Conservation (phyloP, 495 filamentous ascomycete species). For the Penicillium roqueforti region DNA sequence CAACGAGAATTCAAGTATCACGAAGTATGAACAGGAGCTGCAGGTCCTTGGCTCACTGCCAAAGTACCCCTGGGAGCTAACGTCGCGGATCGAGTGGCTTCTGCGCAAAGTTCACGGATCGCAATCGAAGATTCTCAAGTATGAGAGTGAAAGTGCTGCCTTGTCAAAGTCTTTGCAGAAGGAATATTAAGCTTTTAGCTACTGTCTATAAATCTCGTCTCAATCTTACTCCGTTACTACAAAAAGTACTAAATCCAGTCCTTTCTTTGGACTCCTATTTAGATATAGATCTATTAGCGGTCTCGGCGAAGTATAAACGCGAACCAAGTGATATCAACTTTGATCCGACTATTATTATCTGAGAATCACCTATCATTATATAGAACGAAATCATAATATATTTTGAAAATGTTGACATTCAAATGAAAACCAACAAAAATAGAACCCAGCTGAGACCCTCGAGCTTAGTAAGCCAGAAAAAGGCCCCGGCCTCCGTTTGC, state of each 20-base stretch:
- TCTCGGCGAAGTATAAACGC: neutral
- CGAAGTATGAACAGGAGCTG: conserved; percentile 77
- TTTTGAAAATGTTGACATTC: neutral
- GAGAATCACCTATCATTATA: neutral
- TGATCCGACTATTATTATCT: neutral
- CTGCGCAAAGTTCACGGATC: conserved; percentile 63
- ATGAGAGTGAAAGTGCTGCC: conserved; percentile 64
- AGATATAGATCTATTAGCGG: neutral
- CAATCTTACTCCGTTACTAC: neutral
- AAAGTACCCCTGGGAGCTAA: conserved; percentile 58
- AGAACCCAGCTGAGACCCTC: neutral
- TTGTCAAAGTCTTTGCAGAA: conserved; percentile 58
- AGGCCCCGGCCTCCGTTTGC: neutral
- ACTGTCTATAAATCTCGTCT: neutral
- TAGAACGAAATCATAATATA: neutral
- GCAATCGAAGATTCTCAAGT: conserved; percentile 71
- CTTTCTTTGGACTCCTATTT: neutral
- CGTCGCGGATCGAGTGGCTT: conserved; percentile 62
- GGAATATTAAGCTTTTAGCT: conserved; percentile 19
- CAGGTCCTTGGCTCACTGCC: conserved; percentile 57
- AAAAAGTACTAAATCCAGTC: neutral
- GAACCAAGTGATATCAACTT: neutral
- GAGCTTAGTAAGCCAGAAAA: neutral
- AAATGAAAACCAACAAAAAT: neutral
- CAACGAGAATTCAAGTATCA: conserved; percentile 68